phyloP scores from a whole-genome alignment of 345 rosid genomes.

The Theobroma cacao region DNA sequence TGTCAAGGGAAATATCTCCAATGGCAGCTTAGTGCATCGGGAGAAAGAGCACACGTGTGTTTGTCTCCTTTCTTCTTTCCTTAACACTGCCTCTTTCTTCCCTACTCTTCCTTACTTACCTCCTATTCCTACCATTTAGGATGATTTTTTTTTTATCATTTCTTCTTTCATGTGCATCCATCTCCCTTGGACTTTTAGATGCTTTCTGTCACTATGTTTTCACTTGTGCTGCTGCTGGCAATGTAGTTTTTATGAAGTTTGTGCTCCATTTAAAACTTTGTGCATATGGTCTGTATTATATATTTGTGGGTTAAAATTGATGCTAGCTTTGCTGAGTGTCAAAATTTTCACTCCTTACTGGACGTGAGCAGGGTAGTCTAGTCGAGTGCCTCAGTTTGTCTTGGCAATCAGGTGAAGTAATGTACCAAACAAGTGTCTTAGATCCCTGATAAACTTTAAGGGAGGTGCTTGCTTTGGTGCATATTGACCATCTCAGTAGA shows the following conservation, averaged over 20 bases:
- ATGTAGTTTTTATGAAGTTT: neutral
- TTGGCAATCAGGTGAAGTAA: neutral
- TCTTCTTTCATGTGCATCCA: slow-evolving; percentile 23
- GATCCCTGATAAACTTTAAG: neutral
- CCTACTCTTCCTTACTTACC: slow-evolving; percentile 73
- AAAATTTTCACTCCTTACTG: neutral
- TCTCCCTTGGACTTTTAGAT: slow-evolving; percentile 27
- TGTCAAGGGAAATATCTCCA: slow-evolving; percentile 96
- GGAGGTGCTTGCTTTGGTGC: neutral
- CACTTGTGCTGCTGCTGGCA: neutral
- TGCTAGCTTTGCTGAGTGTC: neutral
- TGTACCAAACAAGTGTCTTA: neutral
- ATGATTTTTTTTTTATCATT: slow-evolving; percentile 21
- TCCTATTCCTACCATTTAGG: slow-evolving; percentile 58
- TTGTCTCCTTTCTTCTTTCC: slow-evolving; percentile 99
- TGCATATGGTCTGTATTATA: neutral
- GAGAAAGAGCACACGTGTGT: slow-evolving; percentile 99
- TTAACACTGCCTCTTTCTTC: slow-evolving; percentile 85
- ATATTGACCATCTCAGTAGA: neutral
- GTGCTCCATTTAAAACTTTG: neutral
- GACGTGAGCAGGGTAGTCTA: neutral
- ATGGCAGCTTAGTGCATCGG: slow-evolving; percentile 99
- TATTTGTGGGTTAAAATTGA: neutral
- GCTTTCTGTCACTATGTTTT: slow-evolving; percentile 18
- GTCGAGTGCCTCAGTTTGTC: neutral